Percentiles rank a stretch among this genome's conserved stretches.
These are phyloP conservation scores for Colletotrichum tofieldiae DNA, from an alignment of 2,329 filamentous ascomycete species.

Conservation along the genomic window DNA sequence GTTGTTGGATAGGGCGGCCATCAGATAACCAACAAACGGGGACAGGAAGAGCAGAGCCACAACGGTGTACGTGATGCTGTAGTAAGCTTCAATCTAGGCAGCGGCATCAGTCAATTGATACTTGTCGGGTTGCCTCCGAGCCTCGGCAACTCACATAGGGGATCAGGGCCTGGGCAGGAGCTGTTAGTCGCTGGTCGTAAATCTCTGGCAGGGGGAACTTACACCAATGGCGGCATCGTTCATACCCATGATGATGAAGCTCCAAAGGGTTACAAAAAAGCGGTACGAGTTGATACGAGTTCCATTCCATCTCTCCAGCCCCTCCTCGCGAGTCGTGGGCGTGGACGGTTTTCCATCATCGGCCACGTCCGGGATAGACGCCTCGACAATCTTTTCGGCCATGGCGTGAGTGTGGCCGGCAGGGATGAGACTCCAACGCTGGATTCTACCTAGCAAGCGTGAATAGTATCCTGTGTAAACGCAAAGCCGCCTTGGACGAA, in stretches of 20 bases:
- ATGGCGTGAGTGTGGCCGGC: neutral
- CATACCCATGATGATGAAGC: conserved; percentile 77
- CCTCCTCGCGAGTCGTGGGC: conserved; percentile 3
- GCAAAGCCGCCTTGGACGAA: no score
- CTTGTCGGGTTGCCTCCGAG: neutral
- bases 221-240: conserved; percentile 78
- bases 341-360: neutral
- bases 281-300: conserved; percentile 72
- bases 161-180: conserved; percentile 60
- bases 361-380: neutral
- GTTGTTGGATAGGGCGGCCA: conserved; percentile 76
- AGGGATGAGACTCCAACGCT: neutral
- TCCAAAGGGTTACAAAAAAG: conserved; percentile 71
- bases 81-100: conserved; percentile 72
- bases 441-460: neutral
- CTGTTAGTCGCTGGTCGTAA: neutral
- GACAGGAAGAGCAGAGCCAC: conserved; percentile 79
- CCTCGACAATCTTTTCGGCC: conserved; percentile 3
- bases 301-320: conserved; percentile 74
- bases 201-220: conserved; percentile 49
- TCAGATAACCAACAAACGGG: conserved; percentile 76
- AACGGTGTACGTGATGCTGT: conserved; percentile 72
- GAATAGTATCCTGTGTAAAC: neutral
- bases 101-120: neutral
- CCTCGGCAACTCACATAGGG: conserved; percentile 57